Base-by-base conservation (phyloP, 164 flowering plant species). In the Buxus sempervirens region DNA sequence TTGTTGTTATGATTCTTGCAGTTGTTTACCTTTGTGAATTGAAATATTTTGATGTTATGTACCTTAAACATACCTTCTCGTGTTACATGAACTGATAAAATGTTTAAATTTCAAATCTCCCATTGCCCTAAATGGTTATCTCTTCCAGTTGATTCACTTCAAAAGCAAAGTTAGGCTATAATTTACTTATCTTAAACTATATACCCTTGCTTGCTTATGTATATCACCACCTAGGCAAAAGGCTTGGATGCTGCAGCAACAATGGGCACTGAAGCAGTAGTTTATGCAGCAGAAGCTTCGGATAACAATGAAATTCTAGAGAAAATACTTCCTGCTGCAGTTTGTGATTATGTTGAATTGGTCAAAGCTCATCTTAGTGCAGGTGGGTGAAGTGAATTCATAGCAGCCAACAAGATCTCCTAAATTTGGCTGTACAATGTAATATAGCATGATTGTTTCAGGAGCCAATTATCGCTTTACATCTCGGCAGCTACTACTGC, bases 231-330 rank as follows among this genome's bases (percentile, higher is more conserved):
- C 60, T 80, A 93, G 99, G 86, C 73, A 67, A 96, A 88, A 83
- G 97, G 97, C 48, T 84, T 91, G 67, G 91, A 93, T 82, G 98
- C 99, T 74, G 99, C 99, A 45, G 76, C 82, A 67, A 82, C 93
- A 62, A 79, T 76, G 81, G 99, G 99, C 41, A 69, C 93, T 51
- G 98, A 93, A 81, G 97, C 98, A 14, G 82, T 85, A 58, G 89
- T 96, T 25, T 93, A 90, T 83, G 99, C 98, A 28, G 86, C 93
- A 54, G 97, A 90, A 82, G 99, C 99, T 60, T 83, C 96, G 36
- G 88, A 90, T 57, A 84, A 48, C 41, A 90, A 91, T 82, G 98
- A 96, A 68, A 91, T 93, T 67, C 78, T 96, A 5, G 99, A 96
- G 61, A 79, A 63, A 68, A 71, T 93, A 58, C 96, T 96, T 76